Conservation (phyloP, 1,284 basidiomycete species). For the Rhodotorula sp. region DNA sequence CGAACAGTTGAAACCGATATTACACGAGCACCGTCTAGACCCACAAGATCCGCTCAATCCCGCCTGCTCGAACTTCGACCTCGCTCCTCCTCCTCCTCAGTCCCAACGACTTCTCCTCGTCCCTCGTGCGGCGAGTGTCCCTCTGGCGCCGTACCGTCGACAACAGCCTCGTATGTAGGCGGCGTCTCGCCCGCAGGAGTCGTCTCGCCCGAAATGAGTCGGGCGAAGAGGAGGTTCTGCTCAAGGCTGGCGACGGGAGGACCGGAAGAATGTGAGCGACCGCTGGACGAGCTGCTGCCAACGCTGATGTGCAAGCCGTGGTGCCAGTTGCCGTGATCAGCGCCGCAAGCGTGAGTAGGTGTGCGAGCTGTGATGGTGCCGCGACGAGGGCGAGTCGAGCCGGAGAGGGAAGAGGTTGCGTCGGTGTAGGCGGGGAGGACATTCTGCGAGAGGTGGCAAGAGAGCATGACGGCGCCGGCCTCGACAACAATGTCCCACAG, state of each 20-base stretch:
- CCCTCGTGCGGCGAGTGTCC: neutral
- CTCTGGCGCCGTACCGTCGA: conserved; percentile 22
- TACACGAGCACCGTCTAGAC: neutral
- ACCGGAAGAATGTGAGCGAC: neutral
- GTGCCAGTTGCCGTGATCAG: neutral
- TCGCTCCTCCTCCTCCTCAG: conserved; percentile 10
- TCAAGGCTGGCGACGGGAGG: conserved; percentile 24
- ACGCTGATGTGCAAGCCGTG: neutral
- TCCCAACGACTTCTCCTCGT: neutral
- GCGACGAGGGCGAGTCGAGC: conserved; percentile 5
- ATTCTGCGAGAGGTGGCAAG: conserved; percentile 57
- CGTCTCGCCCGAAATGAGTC: conserved; percentile 64
- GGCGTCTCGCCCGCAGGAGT: conserved; percentile 64
- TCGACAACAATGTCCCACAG: conserved; percentile 82
- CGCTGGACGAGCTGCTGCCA: neutral
- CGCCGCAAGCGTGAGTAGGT: conserved; percentile 1
- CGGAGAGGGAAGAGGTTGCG: conserved; percentile 16
- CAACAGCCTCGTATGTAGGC: conserved; percentile 59
- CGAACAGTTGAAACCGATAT: neutral
- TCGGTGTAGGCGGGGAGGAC: conserved; percentile 35
- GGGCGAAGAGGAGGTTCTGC: conserved; percentile 48
- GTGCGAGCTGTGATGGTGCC: neutral
- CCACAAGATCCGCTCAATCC: neutral
- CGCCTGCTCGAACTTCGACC: conserved; percentile 7
- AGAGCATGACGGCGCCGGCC: conserved; percentile 72